Evolutionary conservation across 371 early-diverging fungal species (phyloP).

Genomic region (Massospora cicadina): DNA sequence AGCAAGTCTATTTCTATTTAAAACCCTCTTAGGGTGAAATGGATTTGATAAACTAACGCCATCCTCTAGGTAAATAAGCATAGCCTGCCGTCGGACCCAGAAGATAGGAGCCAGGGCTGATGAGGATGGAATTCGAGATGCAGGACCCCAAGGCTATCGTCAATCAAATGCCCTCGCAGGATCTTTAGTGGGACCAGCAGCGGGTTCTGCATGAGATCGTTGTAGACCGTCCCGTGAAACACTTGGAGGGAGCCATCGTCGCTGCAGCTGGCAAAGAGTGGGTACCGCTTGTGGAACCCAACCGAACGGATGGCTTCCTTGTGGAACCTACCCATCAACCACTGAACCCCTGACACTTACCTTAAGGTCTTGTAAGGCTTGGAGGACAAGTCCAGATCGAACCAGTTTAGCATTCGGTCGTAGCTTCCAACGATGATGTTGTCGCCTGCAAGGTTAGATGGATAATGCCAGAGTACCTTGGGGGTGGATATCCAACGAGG

Average conservation of each 20-base stretch:
- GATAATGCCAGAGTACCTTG: slow-evolving; percentile 20
- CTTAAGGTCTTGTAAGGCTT: slow-evolving; percentile 83
- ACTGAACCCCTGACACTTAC: slow-evolving; percentile 14
- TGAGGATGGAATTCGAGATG: slow-evolving; percentile 83
- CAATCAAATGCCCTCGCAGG: slow-evolving; percentile 55
- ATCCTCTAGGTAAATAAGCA: slow-evolving; percentile 48
- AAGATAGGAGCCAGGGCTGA: slow-evolving; percentile 88
- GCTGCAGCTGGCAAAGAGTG: slow-evolving; percentile 81
- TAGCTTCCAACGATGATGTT: slow-evolving; percentile 89
- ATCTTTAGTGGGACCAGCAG: slow-evolving; percentile 95
- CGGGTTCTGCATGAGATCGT: slow-evolving; percentile 84
- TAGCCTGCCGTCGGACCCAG: slow-evolving; percentile 56
- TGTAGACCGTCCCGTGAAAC: slow-evolving; percentile 94
- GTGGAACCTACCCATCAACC: slow-evolving; percentile 42
- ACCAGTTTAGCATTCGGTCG: slow-evolving; percentile 88
- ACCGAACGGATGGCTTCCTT: slow-evolving; percentile 76
- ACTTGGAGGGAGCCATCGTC: slow-evolving; percentile 89
- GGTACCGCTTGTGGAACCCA: slow-evolving; percentile 68
- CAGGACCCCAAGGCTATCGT: slow-evolving; percentile 51
- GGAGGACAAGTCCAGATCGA: slow-evolving; percentile 80
- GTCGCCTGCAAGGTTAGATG: slow-evolving; percentile 35
- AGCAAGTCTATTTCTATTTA: too few species aligned
- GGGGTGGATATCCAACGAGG: slow-evolving; percentile 84
- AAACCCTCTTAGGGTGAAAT: too few species aligned
- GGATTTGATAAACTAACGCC: too few species aligned